Conservation (phyloP, 768 basidiomycete species). For the Krasilnikovozyma curviuscula region DNA sequence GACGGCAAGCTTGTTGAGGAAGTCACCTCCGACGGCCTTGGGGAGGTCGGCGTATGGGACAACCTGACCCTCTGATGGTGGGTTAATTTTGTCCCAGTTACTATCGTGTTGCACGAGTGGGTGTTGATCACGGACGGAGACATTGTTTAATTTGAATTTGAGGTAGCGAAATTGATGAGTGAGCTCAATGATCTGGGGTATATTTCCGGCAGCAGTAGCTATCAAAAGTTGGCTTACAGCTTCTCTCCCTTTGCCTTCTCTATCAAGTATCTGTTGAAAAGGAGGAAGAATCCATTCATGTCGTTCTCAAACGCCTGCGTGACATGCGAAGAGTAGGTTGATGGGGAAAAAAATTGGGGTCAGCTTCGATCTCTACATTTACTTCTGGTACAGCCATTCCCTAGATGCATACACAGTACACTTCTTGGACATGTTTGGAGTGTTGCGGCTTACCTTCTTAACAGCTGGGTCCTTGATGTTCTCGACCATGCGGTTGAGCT, state of each 20-base stretch:
- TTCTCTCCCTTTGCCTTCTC: constrained; percentile 72
- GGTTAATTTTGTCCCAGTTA: constrained; percentile 76
- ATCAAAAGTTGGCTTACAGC: constrained; percentile 38
- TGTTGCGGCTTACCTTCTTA: constrained; percentile 81
- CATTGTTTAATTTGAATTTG: too few species aligned
- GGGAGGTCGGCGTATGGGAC: constrained; percentile 60
- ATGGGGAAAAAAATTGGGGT: neutral
- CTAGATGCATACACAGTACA: too few species aligned
- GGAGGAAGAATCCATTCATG: constrained; percentile 89
- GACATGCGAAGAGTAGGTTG: too few species aligned
- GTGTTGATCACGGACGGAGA: too few species aligned
- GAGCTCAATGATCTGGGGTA: too few species aligned
- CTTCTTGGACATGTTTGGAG: too few species aligned
- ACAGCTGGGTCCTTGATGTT: constrained; percentile 59
- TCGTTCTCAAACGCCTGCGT: constrained; percentile 78
- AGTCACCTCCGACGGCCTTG: constrained; percentile 37
- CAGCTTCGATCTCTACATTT: too few species aligned
- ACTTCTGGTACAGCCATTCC: too few species aligned
- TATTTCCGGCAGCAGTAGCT: too few species aligned
- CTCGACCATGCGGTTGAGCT: constrained; percentile 79
- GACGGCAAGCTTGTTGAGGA: constrained; percentile 80
- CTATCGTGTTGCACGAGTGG: too few species aligned
- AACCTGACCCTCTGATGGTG: constrained; percentile 68
- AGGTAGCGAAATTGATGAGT: too few species aligned
- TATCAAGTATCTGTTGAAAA: constrained; percentile 82